phyloP scores from a whole-genome alignment of 2,329 filamentous ascomycete species.

The Scedosporium aurantiacum region DNA sequence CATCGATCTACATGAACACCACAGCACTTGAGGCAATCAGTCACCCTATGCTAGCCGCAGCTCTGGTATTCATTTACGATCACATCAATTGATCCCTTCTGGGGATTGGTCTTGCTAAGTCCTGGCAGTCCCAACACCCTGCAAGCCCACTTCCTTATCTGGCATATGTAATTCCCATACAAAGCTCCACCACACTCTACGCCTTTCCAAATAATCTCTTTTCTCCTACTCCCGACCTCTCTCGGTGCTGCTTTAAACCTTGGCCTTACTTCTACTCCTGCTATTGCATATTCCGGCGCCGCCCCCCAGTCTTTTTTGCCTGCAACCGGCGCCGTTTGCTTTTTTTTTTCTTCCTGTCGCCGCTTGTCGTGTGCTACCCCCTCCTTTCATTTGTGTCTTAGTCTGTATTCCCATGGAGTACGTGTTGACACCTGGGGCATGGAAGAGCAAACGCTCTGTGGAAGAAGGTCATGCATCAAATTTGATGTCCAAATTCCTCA shows the following conservation, averaged over 20 bases:
- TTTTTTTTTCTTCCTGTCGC: not conserved
- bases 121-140: not conserved
- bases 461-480: not conserved
- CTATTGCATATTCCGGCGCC: not conserved
- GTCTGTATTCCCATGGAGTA: not conserved
- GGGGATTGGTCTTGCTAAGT: not conserved
- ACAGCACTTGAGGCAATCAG: not conserved
- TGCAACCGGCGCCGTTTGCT: not conserved
- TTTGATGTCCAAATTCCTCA: not conserved
- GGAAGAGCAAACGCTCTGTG: not conserved
- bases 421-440: not conserved
- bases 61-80: not conserved
- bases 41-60: not conserved
- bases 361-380: not conserved
- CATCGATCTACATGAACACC: not conserved
- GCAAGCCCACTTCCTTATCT: not conserved
- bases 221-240: not conserved
- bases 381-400: not conserved
- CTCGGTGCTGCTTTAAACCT: not conserved
- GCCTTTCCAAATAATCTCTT: not conserved
- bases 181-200: not conserved
- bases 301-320: not conserved
- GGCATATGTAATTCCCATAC: not conserved
- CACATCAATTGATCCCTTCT: not conserved
- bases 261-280: not conserved